Conservation (phyloP, 129 eudicot genomes). For the Saposhnikovia divaricata region DNA sequence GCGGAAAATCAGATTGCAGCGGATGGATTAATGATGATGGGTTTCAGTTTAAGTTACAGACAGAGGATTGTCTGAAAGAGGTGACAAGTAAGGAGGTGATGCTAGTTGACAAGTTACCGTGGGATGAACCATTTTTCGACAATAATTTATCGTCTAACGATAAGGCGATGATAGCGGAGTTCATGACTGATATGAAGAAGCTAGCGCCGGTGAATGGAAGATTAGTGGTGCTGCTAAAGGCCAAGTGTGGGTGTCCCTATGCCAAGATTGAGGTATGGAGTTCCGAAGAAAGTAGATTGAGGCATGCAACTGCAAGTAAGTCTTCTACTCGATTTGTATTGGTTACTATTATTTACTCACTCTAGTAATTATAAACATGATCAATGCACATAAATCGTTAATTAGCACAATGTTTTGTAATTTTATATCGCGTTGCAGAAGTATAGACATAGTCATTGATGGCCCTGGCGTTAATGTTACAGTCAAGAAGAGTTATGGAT, state of each 20-base stretch:
- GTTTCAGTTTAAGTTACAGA: background rate
- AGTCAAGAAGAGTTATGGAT: too few relatives aligned
- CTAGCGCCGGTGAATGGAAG: background rate
- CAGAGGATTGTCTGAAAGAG: background rate
- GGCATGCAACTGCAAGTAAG: background rate
- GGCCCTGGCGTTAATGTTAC: too few relatives aligned
- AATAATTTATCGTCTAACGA: too few relatives aligned
- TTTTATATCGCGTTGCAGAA: too few relatives aligned
- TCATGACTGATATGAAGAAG: too few relatives aligned
- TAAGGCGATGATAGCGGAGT: fast-evolving
- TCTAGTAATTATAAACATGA: too few relatives aligned
- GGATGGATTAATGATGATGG: background rate
- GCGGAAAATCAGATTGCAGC: background rate
- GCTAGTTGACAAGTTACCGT: background rate
- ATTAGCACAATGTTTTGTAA: too few relatives aligned
- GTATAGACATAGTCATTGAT: too few relatives aligned
- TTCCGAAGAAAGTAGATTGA: too few relatives aligned
- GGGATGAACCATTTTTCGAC: background rate
- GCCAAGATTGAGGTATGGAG: background rate
- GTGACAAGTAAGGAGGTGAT: background rate
- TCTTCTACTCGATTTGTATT: too few relatives aligned
- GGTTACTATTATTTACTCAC: background rate
- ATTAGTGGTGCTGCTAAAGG: background rate
- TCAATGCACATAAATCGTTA: too few relatives aligned
- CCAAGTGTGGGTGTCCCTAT: background rate